A percentile compares a stretch with the other conserved stretches of the same genome.
These are phyloP conservation scores for Quercus glauca DNA, from an alignment of 306 rosid genomes.

Conservation along the genomic window DNA sequence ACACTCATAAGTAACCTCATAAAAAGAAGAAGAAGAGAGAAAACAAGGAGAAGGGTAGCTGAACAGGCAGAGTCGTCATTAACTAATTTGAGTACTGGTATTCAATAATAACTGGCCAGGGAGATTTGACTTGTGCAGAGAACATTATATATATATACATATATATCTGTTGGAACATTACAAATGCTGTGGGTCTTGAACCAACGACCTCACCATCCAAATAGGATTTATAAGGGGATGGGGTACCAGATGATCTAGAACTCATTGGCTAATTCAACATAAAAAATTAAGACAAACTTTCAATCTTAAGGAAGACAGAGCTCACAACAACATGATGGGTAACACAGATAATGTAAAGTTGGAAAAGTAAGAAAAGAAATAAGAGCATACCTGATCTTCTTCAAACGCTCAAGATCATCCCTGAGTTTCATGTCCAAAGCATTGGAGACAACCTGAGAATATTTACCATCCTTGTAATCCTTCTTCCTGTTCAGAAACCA, in stretches of 20 bases:
- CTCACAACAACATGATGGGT: background rate
- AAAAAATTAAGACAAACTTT: background rate
- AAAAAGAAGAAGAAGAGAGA: background rate
- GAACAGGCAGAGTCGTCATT: background rate
- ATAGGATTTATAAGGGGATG: too few relatives aligned
- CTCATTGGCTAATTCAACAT: background rate
- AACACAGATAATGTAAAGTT: background rate
- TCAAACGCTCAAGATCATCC: slow-evolving; percentile 86
- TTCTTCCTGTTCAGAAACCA: slow-evolving; percentile 80
- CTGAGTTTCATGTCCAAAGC: slow-evolving; percentile 84
- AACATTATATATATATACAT: too few relatives aligned
- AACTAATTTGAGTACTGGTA: background rate
- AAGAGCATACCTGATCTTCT: slow-evolving; percentile 66
- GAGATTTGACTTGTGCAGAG: background rate
- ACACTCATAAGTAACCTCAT: background rate
- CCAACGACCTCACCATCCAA: too few relatives aligned
- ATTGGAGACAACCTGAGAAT: slow-evolving; percentile 70
- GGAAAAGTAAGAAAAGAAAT: background rate
- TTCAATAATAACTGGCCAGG: background rate
- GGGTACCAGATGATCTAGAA: too few relatives aligned
- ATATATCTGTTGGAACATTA: too few relatives aligned
- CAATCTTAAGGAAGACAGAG: background rate
- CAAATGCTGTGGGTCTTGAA: too few relatives aligned
- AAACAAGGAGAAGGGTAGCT: background rate
- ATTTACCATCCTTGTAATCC: slow-evolving; percentile 76